A percentile compares a stretch with the other conserved stretches of the same genome.
These are phyloP conservation scores for Penstemon barbatus DNA, from an alignment of 257 asterid genomes.

Conservation along the genomic window DNA sequence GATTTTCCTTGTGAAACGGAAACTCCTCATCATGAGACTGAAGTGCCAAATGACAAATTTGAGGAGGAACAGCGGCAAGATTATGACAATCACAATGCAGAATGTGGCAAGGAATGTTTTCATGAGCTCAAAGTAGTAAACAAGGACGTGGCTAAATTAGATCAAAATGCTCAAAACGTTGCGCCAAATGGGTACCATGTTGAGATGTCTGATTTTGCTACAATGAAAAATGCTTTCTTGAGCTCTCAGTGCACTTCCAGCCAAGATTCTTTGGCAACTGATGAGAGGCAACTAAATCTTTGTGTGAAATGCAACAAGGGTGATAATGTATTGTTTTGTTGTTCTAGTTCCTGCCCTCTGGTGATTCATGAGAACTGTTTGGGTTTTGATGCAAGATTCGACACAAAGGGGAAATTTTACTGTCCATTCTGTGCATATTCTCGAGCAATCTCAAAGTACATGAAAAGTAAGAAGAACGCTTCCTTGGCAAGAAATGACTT, in stretches of 20 bases:
- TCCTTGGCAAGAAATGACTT: conserved; percentile 57
- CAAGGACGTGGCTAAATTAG: conserved; percentile 20
- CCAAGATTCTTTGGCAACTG: conserved; percentile 40
- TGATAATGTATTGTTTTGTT: conserved; percentile 4
- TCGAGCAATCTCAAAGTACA: conserved; percentile 53
- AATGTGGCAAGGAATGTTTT: conserved; percentile 15
- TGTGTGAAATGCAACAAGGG: conserved; percentile 11
- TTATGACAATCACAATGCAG: conserved; percentile 29
- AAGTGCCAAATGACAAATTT: conserved; percentile 30
- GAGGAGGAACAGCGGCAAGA: conserved; percentile 32
- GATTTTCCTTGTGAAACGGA: conserved; percentile 12
- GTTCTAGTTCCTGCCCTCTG: conserved; percentile 11
- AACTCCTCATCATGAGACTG: not conserved
- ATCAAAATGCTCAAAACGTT: conserved; percentile 17
- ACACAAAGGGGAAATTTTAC: conserved; percentile 46
- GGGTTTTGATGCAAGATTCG: conserved; percentile 48
- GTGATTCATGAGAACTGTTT: conserved; percentile 46
- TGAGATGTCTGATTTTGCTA: conserved; percentile 40
- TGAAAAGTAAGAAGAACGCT: conserved; percentile 44
- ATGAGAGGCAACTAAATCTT: conserved; percentile 28
- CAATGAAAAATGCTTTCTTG: conserved; percentile 41
- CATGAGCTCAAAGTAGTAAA: conserved; percentile 25
- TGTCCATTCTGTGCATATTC: conserved; percentile 85
- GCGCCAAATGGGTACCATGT: conserved; percentile 26
- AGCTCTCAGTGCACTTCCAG: conserved; percentile 37